phyloP scores from a whole-genome alignment of 2,329 filamentous ascomycete genomes.

The Trichoderma lentiforme region DNA sequence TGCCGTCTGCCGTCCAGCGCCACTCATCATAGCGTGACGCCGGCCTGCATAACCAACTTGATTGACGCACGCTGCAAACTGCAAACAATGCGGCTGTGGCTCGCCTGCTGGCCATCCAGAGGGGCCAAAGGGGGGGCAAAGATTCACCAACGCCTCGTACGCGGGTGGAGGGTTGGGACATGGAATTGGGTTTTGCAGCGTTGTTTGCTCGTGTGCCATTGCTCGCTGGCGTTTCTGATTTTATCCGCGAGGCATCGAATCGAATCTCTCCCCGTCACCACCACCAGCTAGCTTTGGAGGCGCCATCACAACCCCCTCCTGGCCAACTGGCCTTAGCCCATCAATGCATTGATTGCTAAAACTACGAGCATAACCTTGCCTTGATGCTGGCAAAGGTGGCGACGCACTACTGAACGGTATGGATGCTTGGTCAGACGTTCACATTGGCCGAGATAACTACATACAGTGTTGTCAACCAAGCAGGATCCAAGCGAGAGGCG shows the following conservation, averaged over 20 bases:
- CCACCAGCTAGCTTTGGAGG: not conserved
- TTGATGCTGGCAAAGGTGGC: not conserved
- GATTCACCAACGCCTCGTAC: not conserved
- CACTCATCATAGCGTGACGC: conserved; percentile 6
- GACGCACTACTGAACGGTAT: not conserved
- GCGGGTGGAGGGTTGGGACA: not conserved
- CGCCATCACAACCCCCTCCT: not conserved
- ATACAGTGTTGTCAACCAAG: not conserved
- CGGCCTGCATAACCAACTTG: not conserved
- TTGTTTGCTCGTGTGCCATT: not conserved
- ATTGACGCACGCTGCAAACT: not conserved
- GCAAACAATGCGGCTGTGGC: conserved; percentile 12
- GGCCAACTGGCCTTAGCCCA: not conserved
- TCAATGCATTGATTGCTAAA: not conserved
- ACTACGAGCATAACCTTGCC: not conserved
- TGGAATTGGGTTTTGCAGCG: not conserved
- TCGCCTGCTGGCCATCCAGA: not conserved
- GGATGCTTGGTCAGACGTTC: not conserved
- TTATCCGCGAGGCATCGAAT: not conserved
- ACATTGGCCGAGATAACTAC: not conserved
- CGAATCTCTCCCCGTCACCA: not conserved
- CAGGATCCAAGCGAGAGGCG: not conserved
- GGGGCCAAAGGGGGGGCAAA: not conserved
- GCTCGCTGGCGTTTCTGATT: not conserved
- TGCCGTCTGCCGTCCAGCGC: not conserved